A percentile compares a stretch with the other conserved stretches of the same genome.
Conservation (phyloP, 2,329 filamentous ascomycete species). For the Alternaria solani region DNA sequence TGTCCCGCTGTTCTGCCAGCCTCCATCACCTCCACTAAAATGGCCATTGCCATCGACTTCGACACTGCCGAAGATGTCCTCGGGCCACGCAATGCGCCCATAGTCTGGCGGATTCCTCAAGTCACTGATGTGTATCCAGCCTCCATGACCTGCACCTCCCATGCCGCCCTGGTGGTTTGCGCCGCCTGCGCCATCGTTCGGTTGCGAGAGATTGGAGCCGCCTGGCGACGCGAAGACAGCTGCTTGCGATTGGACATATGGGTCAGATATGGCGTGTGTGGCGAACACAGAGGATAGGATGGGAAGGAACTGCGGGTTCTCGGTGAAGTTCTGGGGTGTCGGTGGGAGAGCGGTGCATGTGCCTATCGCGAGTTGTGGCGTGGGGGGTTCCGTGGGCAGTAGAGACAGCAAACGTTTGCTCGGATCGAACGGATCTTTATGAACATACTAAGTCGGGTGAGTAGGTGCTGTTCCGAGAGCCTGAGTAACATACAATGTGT, state of each 20-base stretch:
- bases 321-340: conserved; percentile 62
- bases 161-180: conserved; percentile 66
- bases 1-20: conserved; percentile 69
- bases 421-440: conserved; percentile 53
- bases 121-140: conserved; percentile 71
- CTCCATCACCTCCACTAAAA: conserved; percentile 65
- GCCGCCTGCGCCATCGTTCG: conserved; percentile 61
- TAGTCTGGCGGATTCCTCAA: conserved; percentile 67
- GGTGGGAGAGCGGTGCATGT: conserved; percentile 63
- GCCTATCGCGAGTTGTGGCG: conserved; percentile 63
- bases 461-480: background rate
- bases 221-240: conserved; percentile 67
- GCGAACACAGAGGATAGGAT: conserved; percentile 65
- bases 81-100: conserved; percentile 70
- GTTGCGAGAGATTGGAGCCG: conserved; percentile 61
- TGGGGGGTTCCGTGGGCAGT: conserved; percentile 63
- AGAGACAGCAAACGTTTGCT: conserved; percentile 62
- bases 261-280: conserved; percentile 63
- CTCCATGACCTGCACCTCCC: conserved; percentile 65
- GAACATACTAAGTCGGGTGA: conserved; percentile 56
- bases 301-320: conserved; percentile 64
- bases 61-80: conserved; percentile 71
- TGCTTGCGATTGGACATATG: conserved; percentile 65
- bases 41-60: conserved; percentile 66
- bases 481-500: conserved; percentile 47